Evolutionary conservation across 2,329 filamentous ascomycete genomes (phyloP), one percentile per base, ranked within the genome.

Genomic region (Aspergillus arachidicola): DNA sequence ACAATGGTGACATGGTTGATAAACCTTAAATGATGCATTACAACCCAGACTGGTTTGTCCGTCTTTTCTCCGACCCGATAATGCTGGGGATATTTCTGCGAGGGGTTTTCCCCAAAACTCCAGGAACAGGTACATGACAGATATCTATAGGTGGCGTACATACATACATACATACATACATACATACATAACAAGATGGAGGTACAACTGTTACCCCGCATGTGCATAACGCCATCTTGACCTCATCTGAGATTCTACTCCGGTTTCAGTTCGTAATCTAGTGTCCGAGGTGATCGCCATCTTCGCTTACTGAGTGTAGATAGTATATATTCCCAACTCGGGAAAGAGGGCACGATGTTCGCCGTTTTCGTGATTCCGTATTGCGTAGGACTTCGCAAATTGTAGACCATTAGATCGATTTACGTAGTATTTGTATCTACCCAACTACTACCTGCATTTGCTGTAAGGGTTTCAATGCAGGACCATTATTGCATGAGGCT

Each of bases 151-250:
- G 32, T 38, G n/a, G 6, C 16, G 12, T 19, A 21, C 50, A 54
- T 34, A 54, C 30, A 28, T 38, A 21, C 7, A 16, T 41, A 19
- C 36, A 26, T 19, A 12, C 50, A 54, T 34, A 54, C 30, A 28
- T 38, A 21, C 7, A 16, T 41, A 19, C 36, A 26, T 19, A 12
- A 45, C 11, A 11, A 23, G n/a, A 45, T 41, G 16, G 14, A 48
- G 6, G 45, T 26, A 28, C 26, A 36, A 38, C n/a, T 36, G 51
- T 48, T 59, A 60, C 55, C 58, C 60, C 56, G 56, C 56, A 62
- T 51, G 48, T 58, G 46, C 36, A 58, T 58, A 59, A 58, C 56
- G 56, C 60, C 48, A 62, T 54, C 43, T 61, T 62, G 60, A 62
- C 60, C 38, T 62, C 56, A 62, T 58, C 30, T 30, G 54, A 23